Percentiles rank a stretch among this genome's conserved stretches.
These are phyloP conservation scores for Quercus lobata DNA, from an alignment of 331 rosid genomes.

Conservation along the genomic window DNA sequence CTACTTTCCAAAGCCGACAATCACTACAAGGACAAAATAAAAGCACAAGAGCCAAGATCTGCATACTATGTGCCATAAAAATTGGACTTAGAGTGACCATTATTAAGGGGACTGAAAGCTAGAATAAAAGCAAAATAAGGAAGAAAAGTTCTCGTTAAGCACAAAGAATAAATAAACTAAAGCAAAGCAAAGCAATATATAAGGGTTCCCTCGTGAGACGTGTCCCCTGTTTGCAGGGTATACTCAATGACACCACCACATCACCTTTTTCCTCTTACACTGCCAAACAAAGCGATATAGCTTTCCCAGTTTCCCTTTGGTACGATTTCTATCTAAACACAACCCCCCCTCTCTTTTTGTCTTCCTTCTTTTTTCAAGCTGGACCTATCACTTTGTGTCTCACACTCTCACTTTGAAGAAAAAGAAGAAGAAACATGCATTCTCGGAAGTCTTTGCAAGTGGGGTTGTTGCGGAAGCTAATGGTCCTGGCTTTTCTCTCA, in stretches of 20 bases:
- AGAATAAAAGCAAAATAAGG: constrained; percentile 8
- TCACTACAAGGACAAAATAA: constrained; percentile 24
- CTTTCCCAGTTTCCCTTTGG: constrained; percentile 35
- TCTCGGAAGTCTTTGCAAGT: constrained; percentile 13
- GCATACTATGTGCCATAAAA: constrained; percentile 18
- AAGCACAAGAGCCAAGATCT: constrained; percentile 47
- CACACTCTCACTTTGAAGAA: not conserved
- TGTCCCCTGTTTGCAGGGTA: constrained; percentile 66
- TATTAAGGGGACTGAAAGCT: constrained; percentile 39
- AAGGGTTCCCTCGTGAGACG: constrained; percentile 42
- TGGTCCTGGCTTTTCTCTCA: constrained; percentile 38
- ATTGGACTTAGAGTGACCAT: constrained; percentile 31
- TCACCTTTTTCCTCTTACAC: constrained; percentile 33
- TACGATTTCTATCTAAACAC: not conserved
- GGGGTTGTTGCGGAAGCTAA: constrained; percentile 29
- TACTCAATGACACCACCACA: constrained; percentile 48
- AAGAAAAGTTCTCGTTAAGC: constrained; percentile 43
- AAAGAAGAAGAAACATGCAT: constrained; percentile 26
- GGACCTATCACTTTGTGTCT: not conserved
- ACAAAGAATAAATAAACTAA: constrained; percentile 38
- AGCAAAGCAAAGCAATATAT: constrained; percentile 11
- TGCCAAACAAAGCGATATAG: constrained; percentile 42
- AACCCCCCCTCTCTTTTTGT: constrained; percentile 3
- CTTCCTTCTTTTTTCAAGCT: not conserved
- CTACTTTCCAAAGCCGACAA: constrained; percentile 42